Evolutionary conservation across 1,139 yeast species (phyloP), one percentile per base, ranked within the genome.

Genomic region (Taphrina communis): DNA sequence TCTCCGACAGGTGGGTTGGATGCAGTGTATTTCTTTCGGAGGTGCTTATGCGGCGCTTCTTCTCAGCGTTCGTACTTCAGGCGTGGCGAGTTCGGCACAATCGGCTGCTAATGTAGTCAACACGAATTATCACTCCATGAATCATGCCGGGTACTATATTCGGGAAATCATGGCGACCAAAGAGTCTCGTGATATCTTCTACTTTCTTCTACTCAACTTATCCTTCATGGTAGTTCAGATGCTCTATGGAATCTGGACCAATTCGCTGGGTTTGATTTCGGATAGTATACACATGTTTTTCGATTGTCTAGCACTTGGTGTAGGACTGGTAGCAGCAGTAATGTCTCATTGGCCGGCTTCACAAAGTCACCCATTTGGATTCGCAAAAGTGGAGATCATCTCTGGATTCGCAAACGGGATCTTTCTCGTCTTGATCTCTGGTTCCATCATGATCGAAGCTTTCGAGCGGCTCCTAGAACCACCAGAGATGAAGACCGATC

Each of bases 381-480:
- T 93, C 70, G 83, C 87, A 14, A 86, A 91, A 76, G 87, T 94
- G 63, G 99, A 93, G 76, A 91, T 95, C 0, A 82, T 95, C 70
- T 95, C 97, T 0, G 99, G 99, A 0, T 94, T 94, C 75, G 90
- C 98, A 6, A 94, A 94, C 77, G 99, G 97, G 9, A 88, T 96
- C 6, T 79, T 94, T 62, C 81, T 94, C 63, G 80, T 95, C 41
- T 97, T 97, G 1, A 94, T 94, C 60, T 92, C 94, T 39, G 88
- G 90, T 21, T 94, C 97, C 25, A 93, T 95, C 62, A 82, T 90
- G 44, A 86, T 90, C 72, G 97, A 94, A 77, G 96, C 98, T 0
- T 74, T 90, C 42, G 95, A 92, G 65, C 83, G 99, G 70, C 82
- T 94, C 48, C 81, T 86, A 66, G 83, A 86, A 73, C 98, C 99